Evolutionary conservation across 345 rosid genomes (phyloP), one percentile per base, ranked within the genome.

Genomic region (Mercurialis annua): DNA sequence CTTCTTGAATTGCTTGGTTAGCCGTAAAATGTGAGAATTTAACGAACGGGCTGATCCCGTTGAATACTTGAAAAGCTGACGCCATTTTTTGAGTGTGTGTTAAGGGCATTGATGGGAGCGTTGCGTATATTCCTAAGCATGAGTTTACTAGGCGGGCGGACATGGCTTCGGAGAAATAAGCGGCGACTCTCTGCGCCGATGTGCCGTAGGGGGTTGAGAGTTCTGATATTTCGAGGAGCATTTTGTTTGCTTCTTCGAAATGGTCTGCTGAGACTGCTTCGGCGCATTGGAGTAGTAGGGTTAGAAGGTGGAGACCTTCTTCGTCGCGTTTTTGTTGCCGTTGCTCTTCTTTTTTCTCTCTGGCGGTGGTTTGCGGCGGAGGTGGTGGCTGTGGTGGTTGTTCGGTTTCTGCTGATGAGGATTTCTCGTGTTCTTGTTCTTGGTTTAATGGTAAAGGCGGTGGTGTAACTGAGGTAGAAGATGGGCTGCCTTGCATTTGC

Each of bases 21-120:
- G 99, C 99, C 0, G 99, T 91, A 72, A 94, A 94, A 78, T 94
- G 99, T 14, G 99, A 94, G 86, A 94, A 94, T 82, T 94, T 94
- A 15, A 94, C 93, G 34, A 94, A 81, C 10, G 99, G 99, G 74
- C 99, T 88, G 46, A 94, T 89, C 36, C 99, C 99, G 9, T 94
- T 94, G 68, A 94, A 94, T 18, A 94, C 98, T 75, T 94, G 99
- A 71, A 91, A 94, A n/a, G 99, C 99, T 4, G 98, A 85, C 1
- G 84, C 92, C 89, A 91, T 84, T 76, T 85, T 91, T 59, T 86
- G 87, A 52, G 84, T 78, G 50, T 89, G 92, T 38, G 23, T 51
- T 1, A 42, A 42, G 3, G 99, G 95, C 66, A 83, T 69, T 20
- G 92, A 80, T 42, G 98, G 96, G 12, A 90, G 77, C 10, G 89